Conservation (phyloP, 1,284 basidiomycete species). For the Puccinia brachypodii region DNA sequence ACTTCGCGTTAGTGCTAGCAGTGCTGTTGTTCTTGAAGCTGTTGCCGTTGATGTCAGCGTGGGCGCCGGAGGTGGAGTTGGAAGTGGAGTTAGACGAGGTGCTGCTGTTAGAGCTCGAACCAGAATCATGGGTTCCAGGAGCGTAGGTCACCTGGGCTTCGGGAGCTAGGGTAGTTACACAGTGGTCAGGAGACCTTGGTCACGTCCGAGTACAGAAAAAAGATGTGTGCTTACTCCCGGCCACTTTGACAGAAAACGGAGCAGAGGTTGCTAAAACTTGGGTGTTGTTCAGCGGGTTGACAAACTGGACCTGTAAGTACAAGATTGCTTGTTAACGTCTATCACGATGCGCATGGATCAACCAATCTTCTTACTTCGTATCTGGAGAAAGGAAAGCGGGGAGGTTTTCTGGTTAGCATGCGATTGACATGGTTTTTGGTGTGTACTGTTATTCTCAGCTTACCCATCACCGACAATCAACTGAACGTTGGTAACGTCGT, state of each 20-base stretch:
- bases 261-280: conserved; percentile 39
- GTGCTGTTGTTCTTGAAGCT: conserved; percentile 4
- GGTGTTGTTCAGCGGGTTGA: conserved; percentile 31
- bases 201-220: not conserved
- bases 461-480: conserved; percentile 25
- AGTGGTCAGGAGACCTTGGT: not conserved
- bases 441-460: no score
- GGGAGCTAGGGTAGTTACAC: not conserved
- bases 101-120: not conserved
- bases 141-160: conserved; percentile 2
- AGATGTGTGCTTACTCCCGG: conserved; percentile 12
- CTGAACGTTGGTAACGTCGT: conserved; percentile 30
- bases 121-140: not conserved
- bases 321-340: not conserved
- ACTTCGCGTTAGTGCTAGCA: conserved; percentile 7
- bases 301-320: conserved; percentile 30
- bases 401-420: not conserved
- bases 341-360: no score
- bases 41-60: not conserved
- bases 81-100: not conserved
- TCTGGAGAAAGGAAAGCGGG: not conserved
- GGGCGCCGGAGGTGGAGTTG: no score
- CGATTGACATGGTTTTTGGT: not conserved
- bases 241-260: conserved; percentile 36
- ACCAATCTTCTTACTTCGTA: not conserved